These are phyloP conservation scores for Iris pallida DNA, from an alignment of 116 monocot genomes.

Conservation along the genomic window DNA sequence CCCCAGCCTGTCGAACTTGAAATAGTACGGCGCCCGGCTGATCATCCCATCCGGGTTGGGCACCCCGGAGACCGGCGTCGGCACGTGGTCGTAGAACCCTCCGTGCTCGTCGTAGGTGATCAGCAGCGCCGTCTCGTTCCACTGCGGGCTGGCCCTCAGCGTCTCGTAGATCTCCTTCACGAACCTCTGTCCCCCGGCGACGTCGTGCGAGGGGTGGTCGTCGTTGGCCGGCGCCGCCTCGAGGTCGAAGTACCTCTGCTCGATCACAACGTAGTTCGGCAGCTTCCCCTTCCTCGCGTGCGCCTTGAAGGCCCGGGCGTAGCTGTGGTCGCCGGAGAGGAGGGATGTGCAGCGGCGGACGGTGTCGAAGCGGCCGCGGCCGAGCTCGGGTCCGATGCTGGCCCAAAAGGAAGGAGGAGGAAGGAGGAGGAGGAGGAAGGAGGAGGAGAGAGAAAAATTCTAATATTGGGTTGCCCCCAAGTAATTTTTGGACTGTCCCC, in stretches of 20 bases:
- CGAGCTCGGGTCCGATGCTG: constrained; percentile 66
- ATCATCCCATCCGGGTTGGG: constrained; percentile 90
- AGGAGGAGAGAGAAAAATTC: no score
- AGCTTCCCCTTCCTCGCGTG: constrained; percentile 72
- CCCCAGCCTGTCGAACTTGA: constrained; percentile 82
- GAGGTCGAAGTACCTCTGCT: constrained; percentile 81
- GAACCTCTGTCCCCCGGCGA: constrained; percentile 66
- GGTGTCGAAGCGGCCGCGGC: constrained; percentile 70
- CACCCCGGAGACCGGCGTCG: constrained; percentile 69
- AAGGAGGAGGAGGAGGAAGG: no score
- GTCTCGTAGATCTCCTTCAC: constrained; percentile 95
- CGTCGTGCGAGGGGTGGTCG: constrained; percentile 88
- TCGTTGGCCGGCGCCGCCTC: constrained; percentile 72
- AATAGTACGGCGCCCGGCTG: constrained; percentile 75
- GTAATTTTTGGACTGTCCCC: no score
- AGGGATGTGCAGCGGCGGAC: constrained; percentile 36
- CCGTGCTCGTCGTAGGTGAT: constrained; percentile 96
- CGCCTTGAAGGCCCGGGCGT: constrained; percentile 61
- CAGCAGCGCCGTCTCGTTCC: constrained; percentile 83
- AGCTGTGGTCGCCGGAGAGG: constrained; percentile 51
- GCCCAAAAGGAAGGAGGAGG: no score
- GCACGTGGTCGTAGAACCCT: constrained; percentile 91
- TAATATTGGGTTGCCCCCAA: no score
- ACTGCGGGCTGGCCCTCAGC: constrained; percentile 82
- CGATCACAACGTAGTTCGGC: constrained; percentile 78